These are phyloP conservation scores for Ophiocordyceps australis DNA, from an alignment of 2,329 filamentous ascomycete species.

Conservation along the genomic window DNA sequence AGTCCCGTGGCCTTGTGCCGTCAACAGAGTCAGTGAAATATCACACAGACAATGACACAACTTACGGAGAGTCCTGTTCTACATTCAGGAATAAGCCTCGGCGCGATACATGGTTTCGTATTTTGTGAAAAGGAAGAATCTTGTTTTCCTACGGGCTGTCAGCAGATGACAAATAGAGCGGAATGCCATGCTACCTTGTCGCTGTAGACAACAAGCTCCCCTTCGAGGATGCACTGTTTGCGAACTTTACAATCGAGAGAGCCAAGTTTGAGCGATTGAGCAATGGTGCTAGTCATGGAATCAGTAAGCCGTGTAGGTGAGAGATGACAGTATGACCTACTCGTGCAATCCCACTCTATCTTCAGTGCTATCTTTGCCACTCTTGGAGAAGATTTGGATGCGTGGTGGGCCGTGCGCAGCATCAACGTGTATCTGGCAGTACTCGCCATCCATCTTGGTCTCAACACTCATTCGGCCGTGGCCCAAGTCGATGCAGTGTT, in stretches of 20 bases:
- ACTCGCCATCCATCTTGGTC: constrained; percentile 75
- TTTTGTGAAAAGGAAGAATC: constrained; percentile 63
- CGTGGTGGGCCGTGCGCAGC: constrained; percentile 30
- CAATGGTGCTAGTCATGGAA: constrained; percentile 28
- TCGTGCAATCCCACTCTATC: constrained; percentile 45
- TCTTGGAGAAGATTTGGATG: constrained; percentile 81
- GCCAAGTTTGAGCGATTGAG: constrained; percentile 45
- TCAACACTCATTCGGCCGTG: constrained; percentile 52
- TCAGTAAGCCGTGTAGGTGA: constrained; percentile 2
- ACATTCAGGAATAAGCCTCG: constrained; percentile 54
- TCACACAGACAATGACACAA: constrained; percentile 2
- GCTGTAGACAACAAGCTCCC: constrained; percentile 66
- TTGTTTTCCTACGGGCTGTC: constrained; percentile 24
- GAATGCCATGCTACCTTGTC: constrained; percentile 25
- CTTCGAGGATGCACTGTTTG: constrained; percentile 59
- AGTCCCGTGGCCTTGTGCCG: constrained; percentile 20
- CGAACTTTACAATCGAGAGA: constrained; percentile 37
- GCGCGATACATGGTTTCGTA: constrained; percentile 61
- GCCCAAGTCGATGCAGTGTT: constrained; percentile 53
- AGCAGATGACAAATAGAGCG: constrained; percentile 1
- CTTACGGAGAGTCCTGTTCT: constrained; percentile 48
- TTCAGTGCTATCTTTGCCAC: constrained; percentile 69
- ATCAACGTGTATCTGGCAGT: constrained; percentile 76
- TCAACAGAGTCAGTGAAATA: constrained; percentile 5
- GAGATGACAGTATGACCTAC: constrained; percentile 12